Evolutionary conservation across 495 filamentous ascomycete genomes (phyloP).

Genomic region (Tuber borchii): DNA sequence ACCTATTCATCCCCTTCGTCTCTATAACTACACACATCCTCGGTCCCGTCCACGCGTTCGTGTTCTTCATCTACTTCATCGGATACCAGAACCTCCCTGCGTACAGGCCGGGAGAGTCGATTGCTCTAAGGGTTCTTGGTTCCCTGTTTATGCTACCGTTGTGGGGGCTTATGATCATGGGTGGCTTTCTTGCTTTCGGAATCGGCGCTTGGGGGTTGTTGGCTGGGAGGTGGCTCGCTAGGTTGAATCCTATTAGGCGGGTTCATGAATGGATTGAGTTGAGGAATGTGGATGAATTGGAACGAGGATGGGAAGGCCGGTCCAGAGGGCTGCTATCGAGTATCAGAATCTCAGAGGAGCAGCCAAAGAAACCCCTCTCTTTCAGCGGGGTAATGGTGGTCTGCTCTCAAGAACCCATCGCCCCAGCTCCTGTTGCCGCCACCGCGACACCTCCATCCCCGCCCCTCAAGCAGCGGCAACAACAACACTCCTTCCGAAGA

Average conservation of each 20-base stretch:
- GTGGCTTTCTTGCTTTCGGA: conserved; percentile 38
- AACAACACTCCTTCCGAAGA: conserved; percentile 3
- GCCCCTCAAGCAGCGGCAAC: conserved; percentile 9
- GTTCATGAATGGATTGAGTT: conserved; percentile 34
- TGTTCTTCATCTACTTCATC: conserved; percentile 34
- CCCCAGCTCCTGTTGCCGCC: conserved; percentile 27
- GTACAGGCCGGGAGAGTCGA: conserved; percentile 30
- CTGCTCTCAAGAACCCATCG: conserved; percentile 30
- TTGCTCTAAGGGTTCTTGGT: conserved; percentile 30
- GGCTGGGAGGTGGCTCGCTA: conserved; percentile 34
- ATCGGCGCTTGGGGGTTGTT: conserved; percentile 37
- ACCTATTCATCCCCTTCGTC: conserved; percentile 25
- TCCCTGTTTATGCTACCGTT: conserved; percentile 37
- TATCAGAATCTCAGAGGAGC: conserved; percentile 15
- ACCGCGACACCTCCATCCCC: conserved; percentile 33
- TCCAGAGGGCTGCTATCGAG: conserved; percentile 19
- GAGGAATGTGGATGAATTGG: conserved; percentile 28
- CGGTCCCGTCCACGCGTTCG: conserved; percentile 27
- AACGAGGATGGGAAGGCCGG: conserved; percentile 31
- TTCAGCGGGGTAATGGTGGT: conserved; percentile 35
- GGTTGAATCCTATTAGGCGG: conserved; percentile 34
- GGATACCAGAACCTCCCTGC: conserved; percentile 37
- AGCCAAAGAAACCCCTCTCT: conserved; percentile 19
- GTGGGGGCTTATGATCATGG: conserved; percentile 37
- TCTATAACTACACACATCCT: conserved; percentile 29